Base-by-base conservation (phyloP, 2,329 filamentous ascomycete species). In the Mycocentrospora acerina region DNA sequence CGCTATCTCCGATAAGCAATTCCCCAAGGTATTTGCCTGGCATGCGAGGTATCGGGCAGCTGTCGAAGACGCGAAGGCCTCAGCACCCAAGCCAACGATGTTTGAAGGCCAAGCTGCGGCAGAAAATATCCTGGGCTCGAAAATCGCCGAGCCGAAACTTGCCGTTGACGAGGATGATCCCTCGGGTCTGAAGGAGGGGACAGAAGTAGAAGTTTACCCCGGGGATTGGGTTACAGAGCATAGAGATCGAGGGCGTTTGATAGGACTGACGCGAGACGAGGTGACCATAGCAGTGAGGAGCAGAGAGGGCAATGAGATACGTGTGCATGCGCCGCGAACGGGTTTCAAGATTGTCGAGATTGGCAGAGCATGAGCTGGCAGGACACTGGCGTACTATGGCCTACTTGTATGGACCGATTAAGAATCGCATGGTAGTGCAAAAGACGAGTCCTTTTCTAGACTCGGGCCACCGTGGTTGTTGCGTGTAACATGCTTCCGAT, bases 21-120 rank as follows among this genome's bases (percentile, higher is more conserved):
- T 79, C 52, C 85, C 83, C 0, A 75, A 70, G 40, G 76, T 81
- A 0, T 84, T 79, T 57, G 76, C 77, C 1, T 88, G 83, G 82
- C 73, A 86, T 13, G 61, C 68, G 29, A 72, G 84, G n/a, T 88
- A 87, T 64, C 66, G 76, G 35, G 58, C 56, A 12, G 71, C 70
- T 2, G 57, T 81, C 2, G 64, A 69, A 4, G 61, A 62, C 6
- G 75, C 76, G 1, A 72, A 68, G 37, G 48, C 58, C 14, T 57
- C 55, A 24, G 52, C 59, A 2, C 70, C 72, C 48, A 69, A 71
- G 34, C 64, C 71, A 2, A 59, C 59, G 24, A 71, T 58, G 2
- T 46, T 85, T 22, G 68, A 72, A 6, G 82, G 83, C 4, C 70
- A 71, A 28, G 74, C 81, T 51, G 81, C 81, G 2, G 71, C 74